These are phyloP conservation scores for Umbelopsis sp. DNA, from an alignment of 192 early-diverging fungal genomes.

Conservation along the genomic window DNA sequence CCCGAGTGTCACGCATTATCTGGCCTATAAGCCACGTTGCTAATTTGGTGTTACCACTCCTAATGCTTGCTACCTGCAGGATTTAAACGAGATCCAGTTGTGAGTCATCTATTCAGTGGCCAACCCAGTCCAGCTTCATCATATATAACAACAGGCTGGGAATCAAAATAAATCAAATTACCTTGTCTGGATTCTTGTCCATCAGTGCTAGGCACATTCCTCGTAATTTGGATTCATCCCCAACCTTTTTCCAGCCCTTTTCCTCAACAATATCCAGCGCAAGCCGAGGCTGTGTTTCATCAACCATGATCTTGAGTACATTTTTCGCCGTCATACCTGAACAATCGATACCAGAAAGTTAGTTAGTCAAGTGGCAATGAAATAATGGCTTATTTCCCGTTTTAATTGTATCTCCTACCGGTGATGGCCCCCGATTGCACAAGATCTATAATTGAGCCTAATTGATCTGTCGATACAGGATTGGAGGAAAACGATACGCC, in stretches of 20 bases:
- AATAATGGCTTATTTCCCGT: not conserved
- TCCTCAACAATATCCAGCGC: conserved; percentile 62
- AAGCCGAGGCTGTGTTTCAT: conserved; percentile 51
- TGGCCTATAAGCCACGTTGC: conserved; percentile 84
- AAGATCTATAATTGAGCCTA: conserved; percentile 67
- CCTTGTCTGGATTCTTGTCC: conserved; percentile 45
- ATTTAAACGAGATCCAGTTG: not conserved
- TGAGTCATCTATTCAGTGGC: not conserved
- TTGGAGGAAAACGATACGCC: conserved; percentile 46
- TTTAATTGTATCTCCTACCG: conserved; percentile 35
- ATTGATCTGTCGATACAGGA: conserved; percentile 55
- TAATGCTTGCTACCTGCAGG: conserved; percentile 59
- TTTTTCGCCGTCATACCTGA: conserved; percentile 66
- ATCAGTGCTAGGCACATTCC: conserved; percentile 50
- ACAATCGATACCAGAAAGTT: not conserved
- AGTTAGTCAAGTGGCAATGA: conserved; percentile 28
- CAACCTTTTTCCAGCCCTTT: conserved; percentile 62
- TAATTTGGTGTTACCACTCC: conserved; percentile 66
- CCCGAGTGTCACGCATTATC: conserved; percentile 79
- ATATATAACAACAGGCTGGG: not conserved
- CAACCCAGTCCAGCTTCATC: not conserved
- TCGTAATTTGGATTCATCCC: conserved; percentile 44
- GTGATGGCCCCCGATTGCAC: conserved; percentile 62
- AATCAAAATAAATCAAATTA: conserved; percentile 23
- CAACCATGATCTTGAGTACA: conserved; percentile 70